phyloP scores from a whole-genome alignment of 2,329 filamentous ascomycete species.

The Sarocladiaceae sp. region DNA sequence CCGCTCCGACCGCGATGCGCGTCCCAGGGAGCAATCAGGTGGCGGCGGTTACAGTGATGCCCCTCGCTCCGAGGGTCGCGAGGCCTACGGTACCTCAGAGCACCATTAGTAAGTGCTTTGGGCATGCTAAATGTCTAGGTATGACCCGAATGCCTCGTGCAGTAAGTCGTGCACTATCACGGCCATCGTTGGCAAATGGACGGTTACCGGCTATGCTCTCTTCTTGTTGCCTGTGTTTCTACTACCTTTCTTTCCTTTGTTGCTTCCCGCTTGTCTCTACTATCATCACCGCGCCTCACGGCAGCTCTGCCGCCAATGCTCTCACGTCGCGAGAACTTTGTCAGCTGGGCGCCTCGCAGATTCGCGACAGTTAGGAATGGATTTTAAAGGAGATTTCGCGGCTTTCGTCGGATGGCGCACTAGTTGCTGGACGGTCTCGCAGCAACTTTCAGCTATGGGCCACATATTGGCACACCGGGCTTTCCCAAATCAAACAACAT shows the following conservation, averaged over 20 bases:
- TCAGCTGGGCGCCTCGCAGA: conserved; percentile 11
- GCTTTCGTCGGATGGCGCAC: conserved; percentile 23
- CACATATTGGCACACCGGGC: conserved; percentile 32
- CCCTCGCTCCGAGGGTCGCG: conserved; percentile 36
- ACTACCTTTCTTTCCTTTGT: conserved; percentile 18
- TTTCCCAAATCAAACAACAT: conserved; percentile 33
- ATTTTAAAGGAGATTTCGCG: conserved; percentile 26
- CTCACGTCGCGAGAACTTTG: conserved; percentile 15
- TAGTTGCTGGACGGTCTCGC: conserved; percentile 31
- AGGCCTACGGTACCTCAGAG: conserved; percentile 36
- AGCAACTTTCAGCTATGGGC: conserved; percentile 30
- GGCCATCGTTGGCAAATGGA: background rate
- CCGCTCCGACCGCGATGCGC: conserved; percentile 35
- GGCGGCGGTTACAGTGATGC: conserved; percentile 31
- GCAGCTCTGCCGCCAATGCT: conserved; percentile 28
- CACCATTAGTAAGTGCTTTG: conserved; percentile 6
- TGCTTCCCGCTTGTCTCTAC: conserved; percentile 16
- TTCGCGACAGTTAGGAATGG: conserved; percentile 29
- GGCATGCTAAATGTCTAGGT: background rate
- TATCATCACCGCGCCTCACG: background rate
- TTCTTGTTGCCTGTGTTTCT: conserved; percentile 17
- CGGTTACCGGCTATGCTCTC: conserved; percentile 6
- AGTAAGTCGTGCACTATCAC: background rate
- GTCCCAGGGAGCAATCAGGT: conserved; percentile 32
- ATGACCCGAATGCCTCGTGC: background rate